Evolutionary conservation across 2,329 filamentous ascomycete species (phyloP).

Genomic region (Colletotrichum euphorbiae): DNA sequence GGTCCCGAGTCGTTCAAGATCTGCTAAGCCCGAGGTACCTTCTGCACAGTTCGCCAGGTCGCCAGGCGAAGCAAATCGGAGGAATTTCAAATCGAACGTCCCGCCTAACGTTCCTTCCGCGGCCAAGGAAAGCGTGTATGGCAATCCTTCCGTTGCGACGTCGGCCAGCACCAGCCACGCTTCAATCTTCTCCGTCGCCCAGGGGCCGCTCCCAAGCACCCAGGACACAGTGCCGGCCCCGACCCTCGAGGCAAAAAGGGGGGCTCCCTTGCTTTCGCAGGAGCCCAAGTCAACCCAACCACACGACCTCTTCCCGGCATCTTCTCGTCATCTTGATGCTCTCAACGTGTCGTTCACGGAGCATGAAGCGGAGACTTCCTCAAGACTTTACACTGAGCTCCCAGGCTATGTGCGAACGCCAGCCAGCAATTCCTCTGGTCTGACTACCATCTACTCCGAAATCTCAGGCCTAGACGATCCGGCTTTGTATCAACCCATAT

Average conservation of each 20-base stretch:
- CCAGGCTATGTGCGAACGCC: background rate
- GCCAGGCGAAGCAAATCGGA: background rate
- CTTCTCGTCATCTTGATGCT: constrained; percentile 18
- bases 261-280: background rate
- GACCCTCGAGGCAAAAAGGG: background rate
- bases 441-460: background rate
- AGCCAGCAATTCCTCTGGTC: background rate
- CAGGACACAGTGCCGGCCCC: constrained; percentile 24
- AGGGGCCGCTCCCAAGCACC: background rate
- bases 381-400: background rate
- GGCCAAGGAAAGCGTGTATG: background rate
- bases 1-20: constrained; percentile 26
- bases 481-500: background rate
- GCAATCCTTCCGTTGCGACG: background rate
- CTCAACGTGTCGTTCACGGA: constrained; percentile 20
- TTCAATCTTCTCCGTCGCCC: constrained; percentile 6
- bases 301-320: constrained; percentile 21
- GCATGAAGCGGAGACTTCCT: background rate
- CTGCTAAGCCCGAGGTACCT: background rate
- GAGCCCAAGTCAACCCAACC: constrained; percentile 2
- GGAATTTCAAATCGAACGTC: background rate
- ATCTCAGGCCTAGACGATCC: background rate
- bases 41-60: constrained; percentile 1
- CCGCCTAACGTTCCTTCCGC: background rate
- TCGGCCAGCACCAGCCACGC: constrained; percentile 18